Evolutionary conservation across 371 early-diverging fungal genomes (phyloP).

Genomic region (Saksenaea oblongispora): DNA sequence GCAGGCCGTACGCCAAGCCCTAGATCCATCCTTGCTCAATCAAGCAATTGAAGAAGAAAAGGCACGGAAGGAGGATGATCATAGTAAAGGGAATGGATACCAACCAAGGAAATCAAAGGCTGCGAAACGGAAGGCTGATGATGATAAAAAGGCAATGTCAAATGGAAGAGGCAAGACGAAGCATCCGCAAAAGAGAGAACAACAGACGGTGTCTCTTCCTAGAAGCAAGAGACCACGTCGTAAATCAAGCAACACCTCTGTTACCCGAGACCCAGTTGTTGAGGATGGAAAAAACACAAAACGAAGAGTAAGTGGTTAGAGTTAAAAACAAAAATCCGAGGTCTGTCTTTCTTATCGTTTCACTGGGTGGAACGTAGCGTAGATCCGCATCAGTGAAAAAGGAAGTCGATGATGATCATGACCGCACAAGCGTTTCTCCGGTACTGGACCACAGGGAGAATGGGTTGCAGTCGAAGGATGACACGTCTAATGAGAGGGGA

Average conservation of each 20-base stretch:
- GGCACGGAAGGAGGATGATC: constrained; percentile 15
- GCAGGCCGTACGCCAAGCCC: constrained; percentile 35
- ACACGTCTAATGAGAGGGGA: not conserved
- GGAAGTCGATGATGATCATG: constrained; percentile 9
- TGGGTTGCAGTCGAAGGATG: not conserved
- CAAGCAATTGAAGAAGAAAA: constrained; percentile 23
- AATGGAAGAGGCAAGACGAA: constrained; percentile 6
- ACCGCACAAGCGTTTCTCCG: not conserved
- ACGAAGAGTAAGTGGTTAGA: constrained; percentile 7
- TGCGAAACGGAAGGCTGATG: constrained; percentile 12
- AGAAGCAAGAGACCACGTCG: not conserved
- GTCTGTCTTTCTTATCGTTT: not conserved
- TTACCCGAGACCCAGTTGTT: not conserved
- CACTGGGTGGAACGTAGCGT: not conserved
- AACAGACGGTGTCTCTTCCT: not conserved
- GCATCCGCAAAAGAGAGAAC: constrained; percentile 2
- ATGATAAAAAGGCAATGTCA: constrained; percentile 11
- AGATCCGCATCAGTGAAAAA: constrained; percentile 17
- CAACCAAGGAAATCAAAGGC: constrained; percentile 15
- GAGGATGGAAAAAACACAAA: constrained; percentile 11
- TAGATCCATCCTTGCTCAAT: constrained; percentile 34
- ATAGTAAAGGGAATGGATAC: constrained; percentile 16
- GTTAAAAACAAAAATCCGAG: not conserved
- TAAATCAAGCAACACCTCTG: not conserved
- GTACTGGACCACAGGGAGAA: not conserved